These are phyloP conservation scores for Lepiota brunneoincarnata DNA, from an alignment of 768 basidiomycete species.

Conservation along the genomic window DNA sequence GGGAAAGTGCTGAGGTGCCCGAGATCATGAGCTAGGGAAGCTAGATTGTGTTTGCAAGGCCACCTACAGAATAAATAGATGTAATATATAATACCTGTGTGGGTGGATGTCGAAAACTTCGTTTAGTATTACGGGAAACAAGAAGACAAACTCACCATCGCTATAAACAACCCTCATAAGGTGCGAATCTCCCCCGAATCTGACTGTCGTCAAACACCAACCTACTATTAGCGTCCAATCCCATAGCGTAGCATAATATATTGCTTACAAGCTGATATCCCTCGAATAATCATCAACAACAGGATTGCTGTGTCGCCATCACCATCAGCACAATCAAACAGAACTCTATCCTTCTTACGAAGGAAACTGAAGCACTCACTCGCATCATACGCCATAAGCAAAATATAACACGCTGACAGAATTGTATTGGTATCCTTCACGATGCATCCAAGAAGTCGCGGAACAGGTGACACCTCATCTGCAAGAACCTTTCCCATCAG, in stretches of 20 bases:
- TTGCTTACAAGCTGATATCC: constrained; percentile 8
- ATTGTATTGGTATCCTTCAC: background rate
- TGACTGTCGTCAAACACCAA: background rate
- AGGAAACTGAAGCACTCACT: background rate
- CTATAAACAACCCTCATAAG: constrained; percentile 11
- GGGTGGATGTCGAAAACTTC: no score
- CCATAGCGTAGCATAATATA: no score
- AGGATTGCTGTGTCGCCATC: constrained; percentile 3
- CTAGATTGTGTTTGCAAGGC: background rate
- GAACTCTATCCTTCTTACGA: background rate
- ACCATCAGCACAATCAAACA: background rate
- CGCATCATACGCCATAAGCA: constrained; percentile 8
- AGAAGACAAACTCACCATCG: constrained; percentile 2
- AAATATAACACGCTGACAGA: constrained; percentile 5
- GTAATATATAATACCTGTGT: constrained; percentile 10
- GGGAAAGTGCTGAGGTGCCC: background rate
- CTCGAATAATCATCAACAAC: constrained; percentile 7
- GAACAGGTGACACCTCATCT: constrained; percentile 7
- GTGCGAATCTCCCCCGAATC: constrained; percentile 12
- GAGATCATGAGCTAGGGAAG: background rate
- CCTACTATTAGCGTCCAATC: background rate
- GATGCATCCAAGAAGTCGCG: constrained; percentile 9
- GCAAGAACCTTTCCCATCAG: background rate
- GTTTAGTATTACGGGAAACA: background rate
- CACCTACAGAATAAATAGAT: constrained; percentile 10